Percentiles rank a stretch among this genome's conserved stretches.
Evolutionary conservation across 345 rosid genomes (phyloP).

Genomic region (Toxicodendron radicans): DNA sequence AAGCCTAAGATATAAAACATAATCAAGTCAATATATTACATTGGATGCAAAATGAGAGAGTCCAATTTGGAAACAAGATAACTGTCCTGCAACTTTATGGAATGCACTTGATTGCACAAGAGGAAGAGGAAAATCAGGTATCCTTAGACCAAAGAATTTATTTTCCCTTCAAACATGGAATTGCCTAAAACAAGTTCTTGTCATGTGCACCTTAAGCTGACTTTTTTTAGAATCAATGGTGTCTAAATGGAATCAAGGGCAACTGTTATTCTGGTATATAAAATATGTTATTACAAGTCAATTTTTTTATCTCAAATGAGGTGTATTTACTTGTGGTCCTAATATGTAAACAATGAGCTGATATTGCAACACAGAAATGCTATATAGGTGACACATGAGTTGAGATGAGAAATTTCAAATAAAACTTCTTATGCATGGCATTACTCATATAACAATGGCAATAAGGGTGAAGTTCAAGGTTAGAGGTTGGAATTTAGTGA

Average conservation of each 20-base stretch:
- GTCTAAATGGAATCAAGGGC: not conserved
- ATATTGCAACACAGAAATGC: no score
- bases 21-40: not conserved
- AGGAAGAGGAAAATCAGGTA: not conserved
- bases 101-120: not conserved
- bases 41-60: not conserved
- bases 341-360: no score
- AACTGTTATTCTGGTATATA: not conserved
- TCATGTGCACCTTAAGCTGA: not conserved
- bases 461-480: not conserved
- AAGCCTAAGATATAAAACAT: constrained; percentile 53
- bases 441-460: not conserved
- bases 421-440: no score
- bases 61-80: not conserved
- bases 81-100: not conserved
- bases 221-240: not conserved
- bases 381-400: no score
- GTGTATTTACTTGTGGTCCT: no score
- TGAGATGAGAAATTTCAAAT: no score
- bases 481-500: no score
- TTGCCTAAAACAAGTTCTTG: not conserved
- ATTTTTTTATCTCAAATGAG: no score
- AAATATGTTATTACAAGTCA: not conserved
- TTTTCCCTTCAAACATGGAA: not conserved
- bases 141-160: not conserved